A percentile compares a stretch with the other conserved stretches of the same genome.
phyloP scores from a whole-genome alignment of 352 stramenopile genomes.

The Globisporangium camurandrum region DNA sequence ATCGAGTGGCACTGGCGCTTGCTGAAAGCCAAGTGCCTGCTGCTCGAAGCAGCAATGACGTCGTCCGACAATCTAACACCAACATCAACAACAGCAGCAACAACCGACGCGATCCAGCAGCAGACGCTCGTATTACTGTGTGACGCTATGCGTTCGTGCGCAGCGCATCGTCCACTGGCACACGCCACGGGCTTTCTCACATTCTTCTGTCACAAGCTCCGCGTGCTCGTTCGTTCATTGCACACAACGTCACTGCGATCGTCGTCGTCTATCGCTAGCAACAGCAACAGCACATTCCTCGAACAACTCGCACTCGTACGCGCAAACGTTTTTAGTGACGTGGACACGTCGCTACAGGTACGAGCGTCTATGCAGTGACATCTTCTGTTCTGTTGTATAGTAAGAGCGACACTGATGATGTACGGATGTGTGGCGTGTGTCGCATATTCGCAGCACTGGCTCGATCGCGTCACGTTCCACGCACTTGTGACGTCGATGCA shows the following conservation, averaged over 20 bases:
- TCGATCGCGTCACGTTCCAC: conserved; percentile 57
- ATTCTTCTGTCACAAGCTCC: conserved; percentile 52
- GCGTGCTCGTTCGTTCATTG: conserved; percentile 43
- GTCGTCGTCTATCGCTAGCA: too few relatives aligned
- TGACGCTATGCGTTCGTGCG: conserved; percentile 19
- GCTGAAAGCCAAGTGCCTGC: conserved; percentile 47
- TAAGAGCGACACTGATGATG: too few relatives aligned
- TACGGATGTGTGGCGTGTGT: background rate
- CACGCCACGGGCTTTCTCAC: conserved; percentile 17
- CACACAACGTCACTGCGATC: conserved; percentile 17
- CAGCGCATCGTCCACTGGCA: background rate
- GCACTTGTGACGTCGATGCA: conserved; percentile 36
- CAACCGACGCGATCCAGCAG: conserved; percentile 25
- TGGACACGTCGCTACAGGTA: too few relatives aligned
- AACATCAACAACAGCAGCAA: too few relatives aligned
- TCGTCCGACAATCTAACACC: too few relatives aligned
- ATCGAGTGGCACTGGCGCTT: conserved; percentile 35
- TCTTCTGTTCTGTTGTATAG: too few relatives aligned
- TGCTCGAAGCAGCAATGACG: conserved; percentile 41
- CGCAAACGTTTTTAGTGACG: too few relatives aligned
- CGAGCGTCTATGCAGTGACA: too few relatives aligned
- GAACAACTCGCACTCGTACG: too few relatives aligned
- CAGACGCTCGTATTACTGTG: conserved; percentile 40
- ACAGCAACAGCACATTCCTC: too few relatives aligned
- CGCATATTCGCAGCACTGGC: conserved; percentile 44